phyloP scores from a whole-genome alignment of 2,329 filamentous ascomycete genomes.

The Penicillium sp. region DNA sequence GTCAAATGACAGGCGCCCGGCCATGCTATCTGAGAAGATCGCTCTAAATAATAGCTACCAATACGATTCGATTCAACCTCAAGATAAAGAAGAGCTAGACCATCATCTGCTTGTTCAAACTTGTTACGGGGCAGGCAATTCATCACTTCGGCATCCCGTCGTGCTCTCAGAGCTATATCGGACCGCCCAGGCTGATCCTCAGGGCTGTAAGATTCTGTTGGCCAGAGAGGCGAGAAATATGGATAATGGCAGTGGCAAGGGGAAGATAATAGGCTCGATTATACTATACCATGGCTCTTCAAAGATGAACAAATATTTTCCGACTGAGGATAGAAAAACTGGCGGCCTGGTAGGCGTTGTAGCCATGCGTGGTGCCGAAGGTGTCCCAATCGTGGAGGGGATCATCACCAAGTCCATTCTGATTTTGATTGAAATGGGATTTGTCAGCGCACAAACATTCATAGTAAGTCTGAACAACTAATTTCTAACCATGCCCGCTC shows the following conservation, averaged over 20 bases:
- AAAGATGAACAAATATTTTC: slow-evolving; percentile 12
- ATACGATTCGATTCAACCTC: slow-evolving; percentile 3
- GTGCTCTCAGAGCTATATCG: slow-evolving; percentile 9
- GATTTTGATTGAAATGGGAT: slow-evolving; percentile 12
- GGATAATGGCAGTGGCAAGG: background rate
- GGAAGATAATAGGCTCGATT: slow-evolving; percentile 10
- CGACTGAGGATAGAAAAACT: slow-evolving; percentile 7
- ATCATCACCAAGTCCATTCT: slow-evolving; percentile 5
- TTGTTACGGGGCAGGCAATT: slow-evolving; percentile 6
- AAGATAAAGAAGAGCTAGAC: slow-evolving; percentile 10
- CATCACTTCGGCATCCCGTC: slow-evolving; percentile 9
- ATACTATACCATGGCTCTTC: slow-evolving; percentile 11
- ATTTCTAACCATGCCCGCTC: background rate
- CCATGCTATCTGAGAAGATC: slow-evolving; percentile 1
- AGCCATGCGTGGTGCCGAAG: background rate
- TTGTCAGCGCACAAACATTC: slow-evolving; percentile 11
- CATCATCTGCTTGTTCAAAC: slow-evolving; percentile 9
- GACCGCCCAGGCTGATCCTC: slow-evolving; percentile 4
- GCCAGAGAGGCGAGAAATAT: background rate
- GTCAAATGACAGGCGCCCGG: background rate
- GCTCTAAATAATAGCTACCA: slow-evolving; percentile 1
- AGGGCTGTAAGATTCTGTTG: slow-evolving; percentile 12
- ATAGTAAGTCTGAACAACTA: background rate
- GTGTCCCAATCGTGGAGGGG: slow-evolving; percentile 2
- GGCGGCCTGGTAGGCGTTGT: slow-evolving; percentile 8